A percentile compares a stretch with the other conserved stretches of the same genome.
These are phyloP conservation scores for Aurantiochytrium sp. DNA, from an alignment of 108 stramenopile species.

Conservation along the genomic window DNA sequence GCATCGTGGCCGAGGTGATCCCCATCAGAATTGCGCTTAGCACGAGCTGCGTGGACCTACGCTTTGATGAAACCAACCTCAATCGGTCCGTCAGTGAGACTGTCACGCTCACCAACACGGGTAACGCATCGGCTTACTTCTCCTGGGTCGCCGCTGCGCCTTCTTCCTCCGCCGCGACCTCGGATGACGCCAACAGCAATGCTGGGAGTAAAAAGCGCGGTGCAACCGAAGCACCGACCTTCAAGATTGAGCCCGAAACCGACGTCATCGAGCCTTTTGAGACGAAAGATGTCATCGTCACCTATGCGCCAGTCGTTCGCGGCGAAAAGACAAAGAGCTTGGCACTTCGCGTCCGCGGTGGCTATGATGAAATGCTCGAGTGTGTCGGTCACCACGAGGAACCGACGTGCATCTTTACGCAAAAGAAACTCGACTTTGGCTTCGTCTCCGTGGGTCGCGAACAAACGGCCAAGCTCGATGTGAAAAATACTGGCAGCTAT, in stretches of 20 bases:
- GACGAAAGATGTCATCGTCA: constrained; percentile 22
- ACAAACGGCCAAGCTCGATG: background rate
- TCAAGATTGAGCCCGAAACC: background rate
- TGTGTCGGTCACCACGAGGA: constrained; percentile 28
- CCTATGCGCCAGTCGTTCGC: constrained; percentile 22
- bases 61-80: constrained; percentile 20
- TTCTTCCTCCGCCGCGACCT: constrained; percentile 21
- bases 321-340: constrained; percentile 11
- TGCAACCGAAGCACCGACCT: background rate
- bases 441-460: constrained; percentile 37
- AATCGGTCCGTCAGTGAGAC: background rate
- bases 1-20: constrained; percentile 31
- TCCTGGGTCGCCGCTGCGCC: constrained; percentile 10
- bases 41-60: background rate
- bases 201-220: background rate
- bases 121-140: constrained; percentile 36
- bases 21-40: constrained; percentile 28
- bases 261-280: constrained; percentile 18
- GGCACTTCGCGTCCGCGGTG: constrained; percentile 29
- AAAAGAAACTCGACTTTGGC: constrained; percentile 39
- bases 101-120: constrained; percentile 35
- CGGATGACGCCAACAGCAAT: background rate
- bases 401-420: constrained; percentile 21
- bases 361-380: constrained; percentile 23
- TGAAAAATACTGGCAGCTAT: constrained; percentile 39